These are phyloP conservation scores for Paraleonurus japonicus DNA, from an alignment of 257 asterid species.

Conservation along the genomic window DNA sequence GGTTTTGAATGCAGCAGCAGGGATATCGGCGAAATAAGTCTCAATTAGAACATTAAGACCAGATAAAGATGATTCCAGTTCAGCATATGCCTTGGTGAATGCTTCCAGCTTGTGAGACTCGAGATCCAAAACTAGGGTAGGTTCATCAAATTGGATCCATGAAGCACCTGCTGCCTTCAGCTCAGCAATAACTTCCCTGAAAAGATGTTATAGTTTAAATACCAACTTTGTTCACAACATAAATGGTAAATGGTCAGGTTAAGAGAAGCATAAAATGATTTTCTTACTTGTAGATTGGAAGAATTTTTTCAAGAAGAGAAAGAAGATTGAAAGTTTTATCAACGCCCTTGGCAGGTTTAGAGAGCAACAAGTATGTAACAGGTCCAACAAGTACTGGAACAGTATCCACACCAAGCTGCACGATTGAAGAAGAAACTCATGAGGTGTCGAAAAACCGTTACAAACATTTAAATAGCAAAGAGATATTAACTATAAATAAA, in stretches of 20 bases:
- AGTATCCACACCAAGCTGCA: conserved; percentile 87
- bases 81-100: conserved; percentile 81
- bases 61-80: conserved; percentile 62
- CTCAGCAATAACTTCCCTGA: conserved; percentile 91
- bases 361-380: conserved; percentile 77
- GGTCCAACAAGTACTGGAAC: conserved; percentile 95
- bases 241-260: neutral
- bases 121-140: conserved; percentile 84
- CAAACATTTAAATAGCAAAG: neutral
- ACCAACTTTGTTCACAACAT: neutral
- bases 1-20: conserved; percentile 70
- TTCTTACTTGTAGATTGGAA: conserved; percentile 85
- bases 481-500: no score
- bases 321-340: conserved; percentile 75
- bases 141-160: conserved; percentile 94
- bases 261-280: neutral
- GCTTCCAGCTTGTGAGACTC: conserved; percentile 83
- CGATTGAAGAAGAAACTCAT: conserved; percentile 15
- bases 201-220: conserved; percentile 10
- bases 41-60: conserved; percentile 71
- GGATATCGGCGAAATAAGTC: conserved; percentile 88
- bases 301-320: conserved; percentile 85
- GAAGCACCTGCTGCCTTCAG: conserved; percentile 96
- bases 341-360: conserved; percentile 96
- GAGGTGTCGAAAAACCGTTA: conserved; percentile 12